Evolutionary conservation across 495 filamentous ascomycete genomes (phyloP).

Genomic region (Aspergillus cristatus): DNA sequence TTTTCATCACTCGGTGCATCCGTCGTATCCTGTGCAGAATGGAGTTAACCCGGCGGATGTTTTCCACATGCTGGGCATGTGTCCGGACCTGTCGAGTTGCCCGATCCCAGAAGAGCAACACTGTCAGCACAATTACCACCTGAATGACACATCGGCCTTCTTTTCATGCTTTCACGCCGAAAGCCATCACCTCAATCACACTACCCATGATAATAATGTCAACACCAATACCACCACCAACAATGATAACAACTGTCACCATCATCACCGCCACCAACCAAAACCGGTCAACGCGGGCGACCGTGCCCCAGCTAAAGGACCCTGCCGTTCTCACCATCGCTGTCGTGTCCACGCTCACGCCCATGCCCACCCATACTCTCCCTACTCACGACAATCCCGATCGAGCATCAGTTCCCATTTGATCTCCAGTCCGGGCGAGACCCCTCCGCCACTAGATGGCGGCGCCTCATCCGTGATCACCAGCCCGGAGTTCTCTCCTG

Average conservation of each 20-base stretch:
- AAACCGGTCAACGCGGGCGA: constrained; percentile 19
- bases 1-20: constrained; percentile 21
- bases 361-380: constrained; percentile 31
- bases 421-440: constrained; percentile 31
- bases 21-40: constrained; percentile 18
- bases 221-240: constrained; percentile 4
- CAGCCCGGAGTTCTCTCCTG: constrained; percentile 27
- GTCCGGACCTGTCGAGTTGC: constrained; percentile 24
- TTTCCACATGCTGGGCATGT: constrained; percentile 35
- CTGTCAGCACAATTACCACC: constrained; percentile 6
- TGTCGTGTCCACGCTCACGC: constrained; percentile 26
- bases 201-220: neutral
- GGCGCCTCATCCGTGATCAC: constrained; percentile 31
- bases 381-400: constrained; percentile 33
- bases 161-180: constrained; percentile 23
- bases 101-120: constrained; percentile 16
- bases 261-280: constrained; percentile 12
- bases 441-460: constrained; percentile 35
- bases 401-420: constrained; percentile 36
- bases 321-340: constrained; percentile 31
- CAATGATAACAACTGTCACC: constrained; percentile 7
- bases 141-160: constrained; percentile 10
- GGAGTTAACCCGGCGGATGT: constrained; percentile 31
- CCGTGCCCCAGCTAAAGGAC: constrained; percentile 17
- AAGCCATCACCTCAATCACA: neutral